phyloP scores from a whole-genome alignment of 2,329 filamentous ascomycete genomes.

The Botrytis aclada region DNA sequence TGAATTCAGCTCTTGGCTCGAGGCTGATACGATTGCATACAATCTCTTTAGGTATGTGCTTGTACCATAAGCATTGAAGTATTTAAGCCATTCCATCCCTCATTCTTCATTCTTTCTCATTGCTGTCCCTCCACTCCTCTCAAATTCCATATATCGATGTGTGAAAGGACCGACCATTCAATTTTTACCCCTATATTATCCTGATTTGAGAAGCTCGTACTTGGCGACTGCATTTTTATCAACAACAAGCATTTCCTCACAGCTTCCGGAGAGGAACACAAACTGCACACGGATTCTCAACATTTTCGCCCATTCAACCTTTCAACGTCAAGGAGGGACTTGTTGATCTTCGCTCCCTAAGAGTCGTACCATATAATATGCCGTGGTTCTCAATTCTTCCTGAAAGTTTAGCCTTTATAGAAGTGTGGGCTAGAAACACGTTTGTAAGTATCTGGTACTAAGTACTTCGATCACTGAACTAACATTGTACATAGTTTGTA shows the following conservation, averaged over 20 bases:
- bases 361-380: conserved; percentile 44
- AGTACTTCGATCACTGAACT: conserved; percentile 18
- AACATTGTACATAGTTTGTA: conserved; percentile 48
- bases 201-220: conserved; percentile 3
- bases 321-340: not conserved
- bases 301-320: no score
- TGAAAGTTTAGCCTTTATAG: conserved; percentile 52
- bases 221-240: not conserved
- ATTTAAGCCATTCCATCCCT: conserved; percentile 13
- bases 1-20: not conserved
- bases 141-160: conserved; percentile 4
- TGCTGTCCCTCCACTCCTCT: conserved; percentile 1
- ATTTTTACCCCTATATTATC: not conserved
- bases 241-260: conserved; percentile 4
- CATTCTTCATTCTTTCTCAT: not conserved
- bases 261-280: not conserved
- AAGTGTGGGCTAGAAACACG: conserved; percentile 59
- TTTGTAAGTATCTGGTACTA: conserved; percentile 41
- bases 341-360: not conserved
- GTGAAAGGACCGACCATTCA: not conserved
- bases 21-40: not conserved
- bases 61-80: not conserved
- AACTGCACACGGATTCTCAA: not conserved
- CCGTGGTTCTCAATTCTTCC: conserved; percentile 64
- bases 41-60: conserved; percentile 1